phyloP scores from a whole-genome alignment of 257 asterid genomes.

The Thymus mandschuricus region DNA sequence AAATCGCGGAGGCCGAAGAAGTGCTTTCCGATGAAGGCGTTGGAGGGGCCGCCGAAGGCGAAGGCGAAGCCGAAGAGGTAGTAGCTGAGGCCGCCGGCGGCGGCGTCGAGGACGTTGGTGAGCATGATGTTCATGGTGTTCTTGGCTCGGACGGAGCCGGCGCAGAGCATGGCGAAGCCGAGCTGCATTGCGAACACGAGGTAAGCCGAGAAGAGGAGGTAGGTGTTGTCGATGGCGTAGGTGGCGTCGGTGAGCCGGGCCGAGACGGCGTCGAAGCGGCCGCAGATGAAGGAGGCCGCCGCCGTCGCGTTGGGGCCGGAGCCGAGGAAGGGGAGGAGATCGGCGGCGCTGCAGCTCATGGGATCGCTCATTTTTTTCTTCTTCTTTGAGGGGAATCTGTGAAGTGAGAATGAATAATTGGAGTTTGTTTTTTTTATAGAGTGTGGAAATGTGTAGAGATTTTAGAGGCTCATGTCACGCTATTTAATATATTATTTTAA shows the following conservation, averaged over 20 bases:
- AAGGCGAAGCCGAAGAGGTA: constrained; percentile 75
- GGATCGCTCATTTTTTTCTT: constrained; percentile 35
- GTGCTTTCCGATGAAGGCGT: constrained; percentile 67
- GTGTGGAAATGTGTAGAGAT: background rate
- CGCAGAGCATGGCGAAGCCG: constrained; percentile 78
- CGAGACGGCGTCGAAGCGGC: constrained; percentile 47
- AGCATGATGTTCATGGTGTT: constrained; percentile 42
- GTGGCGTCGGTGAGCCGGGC: constrained; percentile 43
- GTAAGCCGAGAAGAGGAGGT: constrained; percentile 68
- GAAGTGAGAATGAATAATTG: constrained; percentile 12
- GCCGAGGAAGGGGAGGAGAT: constrained; percentile 64
- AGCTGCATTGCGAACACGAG: constrained; percentile 74
- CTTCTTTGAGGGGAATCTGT: background rate
- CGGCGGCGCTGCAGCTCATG: constrained; percentile 50
- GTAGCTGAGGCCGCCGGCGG: constrained; percentile 74
- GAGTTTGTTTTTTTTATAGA: constrained; percentile 23
- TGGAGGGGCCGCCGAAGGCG: constrained; percentile 66
- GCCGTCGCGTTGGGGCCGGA: constrained; percentile 55
- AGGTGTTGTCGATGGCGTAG: constrained; percentile 63
- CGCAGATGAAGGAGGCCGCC: constrained; percentile 59
- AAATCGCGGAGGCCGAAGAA: constrained; percentile 56
- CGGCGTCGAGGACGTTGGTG: constrained; percentile 75
- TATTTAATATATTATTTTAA: too few species aligned
- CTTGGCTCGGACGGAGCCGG: constrained; percentile 55
- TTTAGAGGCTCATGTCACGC: constrained; percentile 12